A percentile compares a stretch with the other conserved stretches of the same genome.
phyloP scores from a whole-genome alignment of 73 alveolate genomes.

The Halteria grandinella region DNA sequence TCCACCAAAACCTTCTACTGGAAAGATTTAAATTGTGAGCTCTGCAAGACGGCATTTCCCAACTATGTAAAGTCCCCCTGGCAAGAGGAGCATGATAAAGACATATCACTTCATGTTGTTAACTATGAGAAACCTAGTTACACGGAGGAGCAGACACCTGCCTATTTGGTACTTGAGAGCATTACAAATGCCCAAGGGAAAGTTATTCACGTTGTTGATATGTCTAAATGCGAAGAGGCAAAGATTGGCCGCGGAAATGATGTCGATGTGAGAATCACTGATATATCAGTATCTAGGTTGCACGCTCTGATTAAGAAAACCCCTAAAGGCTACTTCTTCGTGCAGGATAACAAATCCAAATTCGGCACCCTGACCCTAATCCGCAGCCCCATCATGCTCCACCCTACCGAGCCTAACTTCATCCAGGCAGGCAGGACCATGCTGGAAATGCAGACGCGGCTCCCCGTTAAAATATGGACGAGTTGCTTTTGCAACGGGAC shows the following conservation, averaged over 20 bases:
- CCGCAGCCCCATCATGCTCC: too few species aligned
- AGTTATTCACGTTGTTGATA: constrained; percentile 43
- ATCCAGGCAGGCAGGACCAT: constrained; percentile 36
- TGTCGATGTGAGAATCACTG: constrained; percentile 79
- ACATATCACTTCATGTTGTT: too few species aligned
- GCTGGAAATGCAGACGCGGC: not conserved
- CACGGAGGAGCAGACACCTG: not conserved
- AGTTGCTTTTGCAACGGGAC: not conserved
- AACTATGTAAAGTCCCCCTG: constrained; percentile 7
- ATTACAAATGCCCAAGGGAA: constrained; percentile 3
- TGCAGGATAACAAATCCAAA: constrained; percentile 81
- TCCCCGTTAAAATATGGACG: not conserved
- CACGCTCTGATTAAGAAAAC: constrained; percentile 78
- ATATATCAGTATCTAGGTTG: constrained; percentile 82
- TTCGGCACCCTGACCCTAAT: constrained; percentile 81
- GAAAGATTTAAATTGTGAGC: constrained; percentile 69
- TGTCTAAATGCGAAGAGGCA: not conserved
- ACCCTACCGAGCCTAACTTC: constrained; percentile 1
- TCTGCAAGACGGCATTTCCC: constrained; percentile 53
- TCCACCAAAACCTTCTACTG: constrained; percentile 49
- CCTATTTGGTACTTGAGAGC: constrained; percentile 27
- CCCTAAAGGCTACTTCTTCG: constrained; percentile 62
- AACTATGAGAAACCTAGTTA: constrained; percentile 20
- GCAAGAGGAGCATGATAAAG: too few species aligned
- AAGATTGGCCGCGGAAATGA: constrained; percentile 87